Conservation (phyloP, 129 eudicot genomes). For the Kitagawia praeruptora region DNA sequence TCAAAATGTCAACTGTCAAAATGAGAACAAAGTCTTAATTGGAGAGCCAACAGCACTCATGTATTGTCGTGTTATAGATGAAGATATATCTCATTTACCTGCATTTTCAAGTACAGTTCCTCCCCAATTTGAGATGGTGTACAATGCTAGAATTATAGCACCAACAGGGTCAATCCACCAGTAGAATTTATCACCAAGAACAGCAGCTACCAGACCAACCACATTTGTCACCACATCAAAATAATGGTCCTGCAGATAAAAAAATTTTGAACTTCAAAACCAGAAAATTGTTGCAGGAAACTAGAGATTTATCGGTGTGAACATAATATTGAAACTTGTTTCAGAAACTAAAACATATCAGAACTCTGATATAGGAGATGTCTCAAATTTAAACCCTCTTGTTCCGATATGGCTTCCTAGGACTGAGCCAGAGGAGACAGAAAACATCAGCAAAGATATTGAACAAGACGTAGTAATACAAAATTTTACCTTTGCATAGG, state of each 20-base stretch:
- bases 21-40: neutral
- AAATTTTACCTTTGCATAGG: conserved; percentile 60
- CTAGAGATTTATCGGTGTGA: neutral
- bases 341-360: neutral
- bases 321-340: neutral
- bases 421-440: neutral
- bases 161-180: conserved; percentile 80
- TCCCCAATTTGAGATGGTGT: conserved; percentile 63
- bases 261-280: neutral
- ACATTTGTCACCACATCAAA: too few relatives aligned
- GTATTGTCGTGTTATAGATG: neutral
- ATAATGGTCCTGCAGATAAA: conserved; percentile 49
- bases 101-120: conserved; percentile 75
- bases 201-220: too few relatives aligned
- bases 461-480: neutral
- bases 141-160: conserved; percentile 56
- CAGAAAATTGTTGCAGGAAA: neutral
- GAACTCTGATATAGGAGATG: neutral
- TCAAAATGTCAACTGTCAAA: too few relatives aligned
- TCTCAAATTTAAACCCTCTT: neutral
- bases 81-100: conserved; percentile 22
- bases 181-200: too few relatives aligned
- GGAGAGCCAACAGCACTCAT: neutral
- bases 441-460: neutral
- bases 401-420: neutral